Base-by-base conservation (phyloP, 1,284 basidiomycete species). In the Schizopora paradoxa region DNA sequence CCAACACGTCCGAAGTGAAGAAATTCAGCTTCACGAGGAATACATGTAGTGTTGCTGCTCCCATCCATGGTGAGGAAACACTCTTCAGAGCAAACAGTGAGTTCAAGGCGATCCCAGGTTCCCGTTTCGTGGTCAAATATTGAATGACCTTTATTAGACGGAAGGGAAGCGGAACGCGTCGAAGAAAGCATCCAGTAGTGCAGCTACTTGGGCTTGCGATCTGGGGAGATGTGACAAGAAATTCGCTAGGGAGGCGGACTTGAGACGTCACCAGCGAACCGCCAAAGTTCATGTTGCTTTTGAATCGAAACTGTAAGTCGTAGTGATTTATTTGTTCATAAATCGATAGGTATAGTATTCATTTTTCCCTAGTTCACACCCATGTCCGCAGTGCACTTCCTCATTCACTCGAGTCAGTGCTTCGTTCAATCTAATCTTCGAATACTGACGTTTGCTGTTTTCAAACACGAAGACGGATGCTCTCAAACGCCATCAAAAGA, bases 131-230 rank as follows among this genome's bases (percentile, higher is more conserved):
- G n/a, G n/a, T n/a, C n/a, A n/a, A n/a, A n/a, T n/a, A n/a, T n/a
- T n/a, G n/a, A n/a, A n/a, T n/a, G n/a, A n/a, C n/a, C n/a, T n/a
- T n/a, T n/a, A n/a, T n/a, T n/a, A n/a, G n/a, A n/a, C n/a, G n/a
- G n/a, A n/a, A n/a, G n/a, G n/a, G n/a, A n/a, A n/a, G n/a, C n/a
- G n/a, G n/a, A n/a, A n/a, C n/a, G n/a, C n/a, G n/a, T n/a, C n/a
- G n/a, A n/a, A n/a, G n/a, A n/a, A n/a, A n/a, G n/a, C n/a, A n/a
- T n/a, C n/a, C n/a, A n/a, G n/a, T n/a, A n/a, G n/a, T n/a, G n/a
- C n/a, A n/a, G n/a, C n/a, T n/a, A n/a, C n/a, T n/a, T 86, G 84
- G 84, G 79, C 83, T 5, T 86, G 83, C 67, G 79, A 77, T 60
- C 84, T 86, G 56, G 74, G 79, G 56, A 83, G 82, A 8, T 86